Base-by-base conservation (phyloP, 108 stramenopile genomes). In the Fragilariopsis cylindrus region DNA sequence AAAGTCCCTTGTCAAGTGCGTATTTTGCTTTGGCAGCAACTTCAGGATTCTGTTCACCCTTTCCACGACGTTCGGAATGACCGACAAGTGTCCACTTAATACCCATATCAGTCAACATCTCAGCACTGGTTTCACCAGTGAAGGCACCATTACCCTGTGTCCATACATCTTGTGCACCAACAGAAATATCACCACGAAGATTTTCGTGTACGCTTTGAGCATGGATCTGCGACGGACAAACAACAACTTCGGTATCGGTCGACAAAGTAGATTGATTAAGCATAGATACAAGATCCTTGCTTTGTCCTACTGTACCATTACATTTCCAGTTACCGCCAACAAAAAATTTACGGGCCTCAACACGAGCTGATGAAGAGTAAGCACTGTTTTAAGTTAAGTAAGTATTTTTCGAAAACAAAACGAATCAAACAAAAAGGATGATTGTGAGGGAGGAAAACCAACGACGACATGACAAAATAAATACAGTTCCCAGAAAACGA, bases 321-420 rank as follows among this genome's bases (percentile, higher is more conserved):
- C 97, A 98, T 81, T 99, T 99, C 99, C 98, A 99, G 95, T 99
- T 99, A 49, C 98, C 98, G 8, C 98, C 98, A 40, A 99, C 95
- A 76, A 99, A 96, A 81, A 98, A 97, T 85, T 98, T 96, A 60
- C 96, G 93, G 8, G 89, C 92, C 69, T 91, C 88, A 57, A 81
- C 77, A 44, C 73, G 65, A 65, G 90, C 49, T 43, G 91, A 87
- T 18, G 88, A 84, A 60, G 84, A 85, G 79, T 88, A 92, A 60
- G 83, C 79, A 48, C 93, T 88, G 60, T 6, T 30, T 30, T 30
- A 2, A 30, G 2, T 30, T 30, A 30, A 30, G 30, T 0, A 30
- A 30, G 30, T 30, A 30, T 30, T 30, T 30, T 30, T 30, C 30
- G 30, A 30, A 30, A 30, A 30, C 30, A 30, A 30, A 30, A 30